Conservation (phyloP, 352 stramenopile species). For the Globisporangium iwayamae region DNA sequence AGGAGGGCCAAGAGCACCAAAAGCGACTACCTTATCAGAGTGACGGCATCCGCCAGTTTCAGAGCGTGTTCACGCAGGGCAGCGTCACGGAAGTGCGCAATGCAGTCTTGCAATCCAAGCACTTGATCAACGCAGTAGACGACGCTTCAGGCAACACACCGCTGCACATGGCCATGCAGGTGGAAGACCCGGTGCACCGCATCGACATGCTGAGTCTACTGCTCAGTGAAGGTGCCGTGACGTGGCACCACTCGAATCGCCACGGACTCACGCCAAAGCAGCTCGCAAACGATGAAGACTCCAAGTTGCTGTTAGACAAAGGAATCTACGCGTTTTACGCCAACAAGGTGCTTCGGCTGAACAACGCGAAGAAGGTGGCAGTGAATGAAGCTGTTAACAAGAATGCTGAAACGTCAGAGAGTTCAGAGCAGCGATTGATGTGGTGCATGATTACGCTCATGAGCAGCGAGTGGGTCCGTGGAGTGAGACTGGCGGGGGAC, state of each 20-base stretch:
- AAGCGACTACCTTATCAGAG: slow-evolving; percentile 19
- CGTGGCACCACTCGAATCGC: slow-evolving; percentile 37
- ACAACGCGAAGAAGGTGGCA: neutral
- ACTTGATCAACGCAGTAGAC: slow-evolving; percentile 59
- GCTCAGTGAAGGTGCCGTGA: slow-evolving; percentile 53
- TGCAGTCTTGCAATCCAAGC: slow-evolving; percentile 34
- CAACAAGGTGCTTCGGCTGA: slow-evolving; percentile 8
- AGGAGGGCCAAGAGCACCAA: neutral
- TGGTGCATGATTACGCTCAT: slow-evolving; percentile 59
- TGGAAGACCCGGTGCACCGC: slow-evolving; percentile 45
- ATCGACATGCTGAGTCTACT: slow-evolving; percentile 44
- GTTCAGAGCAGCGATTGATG: slow-evolving; percentile 27
- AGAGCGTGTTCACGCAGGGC: slow-evolving; percentile 35
- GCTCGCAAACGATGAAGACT: slow-evolving; percentile 31
- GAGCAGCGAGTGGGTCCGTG: slow-evolving; percentile 41
- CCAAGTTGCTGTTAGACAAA: slow-evolving; percentile 26
- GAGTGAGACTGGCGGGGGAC: slow-evolving; percentile 32
- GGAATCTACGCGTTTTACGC: slow-evolving; percentile 55
- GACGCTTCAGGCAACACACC: slow-evolving; percentile 48
- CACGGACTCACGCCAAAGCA: slow-evolving; percentile 52
- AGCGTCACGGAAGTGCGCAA: slow-evolving; percentile 61
- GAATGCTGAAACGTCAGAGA: neutral
- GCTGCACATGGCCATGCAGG: slow-evolving; percentile 47
- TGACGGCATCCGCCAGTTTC: slow-evolving; percentile 39
- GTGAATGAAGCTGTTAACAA: neutral